A percentile compares a stretch with the other conserved stretches of the same genome.
phyloP scores from a whole-genome alignment of 2,329 filamentous ascomycete species.

The Colletotrichum cordylinicola region DNA sequence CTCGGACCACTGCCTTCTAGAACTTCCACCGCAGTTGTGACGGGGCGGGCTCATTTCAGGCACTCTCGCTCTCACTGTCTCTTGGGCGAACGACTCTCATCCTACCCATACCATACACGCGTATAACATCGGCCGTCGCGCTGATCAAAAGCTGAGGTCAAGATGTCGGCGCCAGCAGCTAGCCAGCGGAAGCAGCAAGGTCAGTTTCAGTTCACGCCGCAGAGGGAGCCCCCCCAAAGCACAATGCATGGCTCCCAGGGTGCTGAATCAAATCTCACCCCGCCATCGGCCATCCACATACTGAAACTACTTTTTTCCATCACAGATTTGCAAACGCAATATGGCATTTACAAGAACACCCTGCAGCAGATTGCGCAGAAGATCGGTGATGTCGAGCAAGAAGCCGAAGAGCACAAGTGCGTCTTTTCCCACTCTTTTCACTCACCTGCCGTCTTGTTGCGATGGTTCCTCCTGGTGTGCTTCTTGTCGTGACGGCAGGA shows the following conservation, averaged over 20 bases:
- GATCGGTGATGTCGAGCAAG: constrained; percentile 97
- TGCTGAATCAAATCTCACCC: not conserved
- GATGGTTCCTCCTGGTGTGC: not conserved
- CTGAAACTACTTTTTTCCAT: not conserved
- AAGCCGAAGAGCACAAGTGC: constrained; percentile 97
- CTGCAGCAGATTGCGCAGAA: constrained; percentile 94
- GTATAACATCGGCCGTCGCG: not conserved
- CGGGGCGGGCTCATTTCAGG: not conserved
- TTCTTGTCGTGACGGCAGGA: not conserved
- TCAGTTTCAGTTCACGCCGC: constrained; percentile 36
- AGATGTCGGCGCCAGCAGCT: constrained; percentile 59
- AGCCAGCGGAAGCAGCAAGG: constrained; percentile 74
- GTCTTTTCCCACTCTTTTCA: constrained; percentile 38
- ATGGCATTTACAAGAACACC: constrained; percentile 77
- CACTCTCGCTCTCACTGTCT: not conserved
- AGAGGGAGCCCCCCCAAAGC: not conserved
- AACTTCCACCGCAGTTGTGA: constrained; percentile 5
- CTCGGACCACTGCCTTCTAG: constrained; percentile 21
- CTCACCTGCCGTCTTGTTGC: constrained; percentile 4
- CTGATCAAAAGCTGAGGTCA: not conserved
- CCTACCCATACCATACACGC: not conserved
- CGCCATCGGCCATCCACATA: not conserved
- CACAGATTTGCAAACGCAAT: constrained; percentile 79
- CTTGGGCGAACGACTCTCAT: not conserved
- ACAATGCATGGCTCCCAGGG: not conserved